Percentiles rank a stretch among this genome's conserved stretches.
phyloP scores from a whole-genome alignment of 148 eudicot species.

The Camellia japonica region DNA sequence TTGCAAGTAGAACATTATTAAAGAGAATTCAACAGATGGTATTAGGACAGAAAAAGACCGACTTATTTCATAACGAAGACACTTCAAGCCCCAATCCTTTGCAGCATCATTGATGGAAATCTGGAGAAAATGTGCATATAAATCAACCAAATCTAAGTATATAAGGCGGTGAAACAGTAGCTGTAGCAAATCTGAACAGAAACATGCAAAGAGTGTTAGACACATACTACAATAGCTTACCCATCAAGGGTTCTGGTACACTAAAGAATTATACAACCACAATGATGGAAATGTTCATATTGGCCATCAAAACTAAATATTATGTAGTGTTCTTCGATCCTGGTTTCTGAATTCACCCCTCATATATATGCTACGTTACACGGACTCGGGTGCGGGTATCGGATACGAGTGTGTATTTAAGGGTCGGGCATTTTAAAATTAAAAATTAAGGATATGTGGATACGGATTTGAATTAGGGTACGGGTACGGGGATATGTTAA shows the following conservation, averaged over 20 bases:
- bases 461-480: too few species aligned
- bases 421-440: too few species aligned
- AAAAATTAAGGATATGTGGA: too few species aligned
- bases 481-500: too few species aligned
- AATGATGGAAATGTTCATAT: background rate
- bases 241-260: background rate
- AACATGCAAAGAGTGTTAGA: background rate
- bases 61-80: conserved; percentile 97
- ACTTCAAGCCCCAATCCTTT: conserved; percentile 77
- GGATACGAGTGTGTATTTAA: too few species aligned
- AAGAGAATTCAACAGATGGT: conserved; percentile 1
- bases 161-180: background rate
- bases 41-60: conserved; percentile 18
- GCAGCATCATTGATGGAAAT: conserved; percentile 86
- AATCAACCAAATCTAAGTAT: background rate
- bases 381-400: too few species aligned
- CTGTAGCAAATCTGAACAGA: background rate
- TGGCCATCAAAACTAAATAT: background rate
- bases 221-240: background rate
- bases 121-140: conserved; percentile 30
- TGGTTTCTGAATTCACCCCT: background rate
- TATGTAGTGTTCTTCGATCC: background rate
- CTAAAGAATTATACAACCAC: background rate
- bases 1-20: background rate
- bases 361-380: background rate